These are phyloP conservation scores for Herpotrichia juniperi DNA, from an alignment of 2,329 filamentous ascomycete genomes.

Conservation along the genomic window DNA sequence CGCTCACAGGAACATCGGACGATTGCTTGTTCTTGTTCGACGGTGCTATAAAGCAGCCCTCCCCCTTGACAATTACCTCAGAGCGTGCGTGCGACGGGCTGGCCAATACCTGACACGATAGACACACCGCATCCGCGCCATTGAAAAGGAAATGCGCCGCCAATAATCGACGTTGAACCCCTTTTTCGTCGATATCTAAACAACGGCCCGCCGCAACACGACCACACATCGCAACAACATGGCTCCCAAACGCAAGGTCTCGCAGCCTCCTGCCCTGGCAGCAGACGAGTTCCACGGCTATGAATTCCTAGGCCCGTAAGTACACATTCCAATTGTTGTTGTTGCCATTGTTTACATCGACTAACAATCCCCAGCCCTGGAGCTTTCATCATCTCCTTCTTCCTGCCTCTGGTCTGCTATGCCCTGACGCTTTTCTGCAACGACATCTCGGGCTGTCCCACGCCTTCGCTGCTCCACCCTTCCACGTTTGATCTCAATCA, in stretches of 20 bases:
- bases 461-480: slow-evolving; percentile 77
- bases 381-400: slow-evolving; percentile 77
- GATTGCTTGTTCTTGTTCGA: slow-evolving; percentile 7
- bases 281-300: slow-evolving; percentile 44
- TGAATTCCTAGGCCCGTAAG: slow-evolving; percentile 49
- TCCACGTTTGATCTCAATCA: slow-evolving; percentile 72
- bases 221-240: slow-evolving; percentile 14
- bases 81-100: background rate
- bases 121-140: background rate
- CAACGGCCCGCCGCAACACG: too few relatives aligned
- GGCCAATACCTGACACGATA: background rate
- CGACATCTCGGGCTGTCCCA: slow-evolving; percentile 88
- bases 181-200: background rate
- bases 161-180: slow-evolving; percentile 17
- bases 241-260: slow-evolving; percentile 32
- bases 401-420: slow-evolving; percentile 80
- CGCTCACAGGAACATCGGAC: slow-evolving; percentile 24
- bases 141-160: background rate
- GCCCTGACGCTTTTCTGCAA: slow-evolving; percentile 86
- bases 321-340: slow-evolving; percentile 5
- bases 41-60: background rate
- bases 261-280: slow-evolving; percentile 18
- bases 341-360: background rate
- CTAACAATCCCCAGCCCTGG: slow-evolving; percentile 64
- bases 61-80: background rate